Base-by-base conservation (phyloP, 495 filamentous ascomycete species). In the Lasiosphaeria ovina region DNA sequence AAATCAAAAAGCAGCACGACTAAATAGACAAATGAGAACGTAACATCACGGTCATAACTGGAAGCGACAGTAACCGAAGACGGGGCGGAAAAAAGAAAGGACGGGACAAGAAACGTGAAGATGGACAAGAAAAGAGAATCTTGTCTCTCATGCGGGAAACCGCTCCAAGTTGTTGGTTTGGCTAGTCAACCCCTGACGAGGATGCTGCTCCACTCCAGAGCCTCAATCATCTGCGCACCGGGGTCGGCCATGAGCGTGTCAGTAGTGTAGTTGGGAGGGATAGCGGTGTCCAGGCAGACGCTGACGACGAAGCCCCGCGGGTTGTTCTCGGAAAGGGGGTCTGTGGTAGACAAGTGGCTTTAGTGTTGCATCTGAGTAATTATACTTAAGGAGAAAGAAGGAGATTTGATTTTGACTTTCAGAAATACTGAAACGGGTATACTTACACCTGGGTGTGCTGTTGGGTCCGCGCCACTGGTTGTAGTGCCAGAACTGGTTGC, bases 251-350 rank as follows among this genome's bases (percentile, higher is more conserved):
- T 55, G 3, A 6, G 24, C 53, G 24, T 14, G 6, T 44, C 34
- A 36, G 10, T 10, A 7, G 3, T 8, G 16, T 31, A 16, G 7
- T 14, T 17, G 17, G 35, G 9, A 17, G 3, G 12, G 53, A 14
- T 40, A 16, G 31, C n/a, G 16, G 6, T 35, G 0, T 73, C 71
- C 10, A 56, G 24, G 38, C 59, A 62, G 7, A 73, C 60, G 1
- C 67, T 53, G 42, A 72, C 59, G 47, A 73, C 50, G 32, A 73
- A 63, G 2, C 71, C 71, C 10, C 67, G 55, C 0, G 69, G 69
- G 4, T 49, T 51, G 9, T 63, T 45, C 6, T 54, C 59, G 3
- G 56, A 42, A 6, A 51, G 47, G 42, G 62, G 11, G 17, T 58
- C 56, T 58, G 12, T 1, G 11, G 24, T 24, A 24, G 24, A 2